Conservation (phyloP, 768 basidiomycete genomes). For the Hericium rajendrae region DNA sequence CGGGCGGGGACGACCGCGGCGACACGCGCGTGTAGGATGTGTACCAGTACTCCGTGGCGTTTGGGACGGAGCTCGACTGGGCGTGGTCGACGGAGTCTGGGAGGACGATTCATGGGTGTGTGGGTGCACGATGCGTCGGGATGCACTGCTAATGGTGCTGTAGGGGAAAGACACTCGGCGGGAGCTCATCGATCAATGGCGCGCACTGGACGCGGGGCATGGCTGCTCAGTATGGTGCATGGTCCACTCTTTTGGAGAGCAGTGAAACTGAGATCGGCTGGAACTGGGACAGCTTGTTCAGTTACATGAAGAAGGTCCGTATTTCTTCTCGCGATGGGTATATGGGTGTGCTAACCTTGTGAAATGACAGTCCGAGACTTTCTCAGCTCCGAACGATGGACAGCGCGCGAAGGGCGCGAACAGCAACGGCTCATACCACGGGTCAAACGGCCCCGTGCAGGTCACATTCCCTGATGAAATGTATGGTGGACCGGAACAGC, state of each 20-base stretch:
- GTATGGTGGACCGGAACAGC: conserved; percentile 49
- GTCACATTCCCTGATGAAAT: conserved; percentile 44
- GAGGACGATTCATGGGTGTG: neutral
- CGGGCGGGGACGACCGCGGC: neutral
- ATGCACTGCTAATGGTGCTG: neutral
- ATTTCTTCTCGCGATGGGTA: neutral
- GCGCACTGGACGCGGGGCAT: conserved; percentile 35
- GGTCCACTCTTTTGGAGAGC: conserved; percentile 25
- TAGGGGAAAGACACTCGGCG: conserved; percentile 34
- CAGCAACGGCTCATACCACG: conserved; percentile 38
- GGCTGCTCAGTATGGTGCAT: conserved; percentile 35
- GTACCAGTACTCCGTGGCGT: neutral
- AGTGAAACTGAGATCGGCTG: conserved; percentile 18
- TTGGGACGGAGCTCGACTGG: neutral
- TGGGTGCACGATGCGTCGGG: neutral
- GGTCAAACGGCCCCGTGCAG: conserved; percentile 42
- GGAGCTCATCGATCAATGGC: conserved; percentile 37
- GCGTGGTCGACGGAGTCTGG: neutral
- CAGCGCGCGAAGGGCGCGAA: neutral
- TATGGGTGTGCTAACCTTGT: neutral
- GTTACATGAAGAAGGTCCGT: neutral
- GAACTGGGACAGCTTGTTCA: conserved; percentile 8
- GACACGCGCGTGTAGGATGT: neutral
- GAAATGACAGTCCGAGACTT: neutral
- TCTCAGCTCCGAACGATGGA: neutral